Conservation (phyloP, 164 flowering plant genomes). For the Stephania japonica region DNA sequence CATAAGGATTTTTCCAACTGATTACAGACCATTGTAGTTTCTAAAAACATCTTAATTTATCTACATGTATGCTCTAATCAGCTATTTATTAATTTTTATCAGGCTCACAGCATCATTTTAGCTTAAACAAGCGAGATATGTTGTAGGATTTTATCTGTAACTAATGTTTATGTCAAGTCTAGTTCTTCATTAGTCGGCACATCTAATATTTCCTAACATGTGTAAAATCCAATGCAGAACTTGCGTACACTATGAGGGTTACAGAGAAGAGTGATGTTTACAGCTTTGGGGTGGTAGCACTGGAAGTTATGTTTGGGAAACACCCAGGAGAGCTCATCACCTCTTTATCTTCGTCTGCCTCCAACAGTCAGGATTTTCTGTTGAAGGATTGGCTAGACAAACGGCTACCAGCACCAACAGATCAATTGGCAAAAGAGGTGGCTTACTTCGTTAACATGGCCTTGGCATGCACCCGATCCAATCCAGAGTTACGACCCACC, state of each 20-base stretch:
- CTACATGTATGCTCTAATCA: background rate
- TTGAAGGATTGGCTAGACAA: conserved; percentile 49
- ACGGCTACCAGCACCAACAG: conserved; percentile 46
- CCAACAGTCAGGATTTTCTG: conserved; percentile 8
- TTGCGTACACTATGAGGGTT: conserved; percentile 22
- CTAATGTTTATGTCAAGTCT: too few relatives aligned
- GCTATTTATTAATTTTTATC: background rate
- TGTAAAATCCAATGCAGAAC: conserved; percentile 13
- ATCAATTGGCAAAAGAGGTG: conserved; percentile 38
- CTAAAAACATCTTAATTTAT: background rate
- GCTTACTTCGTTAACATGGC: conserved; percentile 35
- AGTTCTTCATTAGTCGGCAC: too few relatives aligned
- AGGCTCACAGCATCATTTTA: background rate
- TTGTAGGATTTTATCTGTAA: too few relatives aligned
- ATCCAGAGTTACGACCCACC: conserved; percentile 51
- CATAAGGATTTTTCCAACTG: too few relatives aligned
- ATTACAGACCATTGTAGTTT: too few relatives aligned
- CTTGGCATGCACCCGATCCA: conserved; percentile 40
- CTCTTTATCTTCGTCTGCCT: conserved; percentile 18
- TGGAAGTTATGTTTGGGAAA: conserved; percentile 20
- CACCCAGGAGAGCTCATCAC: conserved; percentile 25
- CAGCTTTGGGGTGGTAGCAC: conserved; percentile 27
- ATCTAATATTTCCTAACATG: background rate
- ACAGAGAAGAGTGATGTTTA: conserved; percentile 24
- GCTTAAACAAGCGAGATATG: background rate